phyloP scores from a whole-genome alignment of 805 yeast genomes.

The Brettanomyces anomalus region DNA sequence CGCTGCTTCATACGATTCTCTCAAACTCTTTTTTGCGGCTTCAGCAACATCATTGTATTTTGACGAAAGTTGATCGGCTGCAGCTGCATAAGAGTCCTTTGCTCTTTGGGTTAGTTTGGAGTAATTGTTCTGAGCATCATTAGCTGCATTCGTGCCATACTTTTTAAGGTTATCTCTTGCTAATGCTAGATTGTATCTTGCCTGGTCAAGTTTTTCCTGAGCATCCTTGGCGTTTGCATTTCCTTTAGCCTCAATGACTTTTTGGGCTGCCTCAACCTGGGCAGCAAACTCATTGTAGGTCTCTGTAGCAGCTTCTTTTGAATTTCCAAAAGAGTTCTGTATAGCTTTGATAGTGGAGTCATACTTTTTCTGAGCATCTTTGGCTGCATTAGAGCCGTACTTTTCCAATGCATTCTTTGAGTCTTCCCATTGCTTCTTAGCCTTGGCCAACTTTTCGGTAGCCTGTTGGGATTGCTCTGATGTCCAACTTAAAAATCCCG shows the following conservation, averaged over 20 bases:
- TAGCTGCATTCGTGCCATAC: conserved; percentile 7
- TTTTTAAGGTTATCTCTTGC: conserved; percentile 18
- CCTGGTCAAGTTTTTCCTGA: conserved; percentile 25
- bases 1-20: conserved; percentile 4
- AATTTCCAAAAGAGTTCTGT: background rate
- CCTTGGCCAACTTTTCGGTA: background rate
- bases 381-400: conserved; percentile 16
- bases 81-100: background rate
- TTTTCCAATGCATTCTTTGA: background rate
- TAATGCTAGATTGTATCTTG: conserved; percentile 26
- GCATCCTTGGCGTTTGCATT: conserved; percentile 24
- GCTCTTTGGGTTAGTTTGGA: background rate
- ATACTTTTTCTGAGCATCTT: conserved; percentile 20
- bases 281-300: conserved; percentile 1
- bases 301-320: background rate
- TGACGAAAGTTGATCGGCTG: background rate
- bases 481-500: conserved; percentile 21
- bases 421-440: background rate
- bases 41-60: background rate
- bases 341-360: conserved; percentile 7
- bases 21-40: conserved; percentile 3
- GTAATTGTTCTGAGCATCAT: conserved; percentile 1
- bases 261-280: conserved; percentile 12
- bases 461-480: background rate
- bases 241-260: conserved; percentile 26